phyloP scores from a whole-genome alignment of 352 stramenopile species.

The Achlya hypogyna region DNA sequence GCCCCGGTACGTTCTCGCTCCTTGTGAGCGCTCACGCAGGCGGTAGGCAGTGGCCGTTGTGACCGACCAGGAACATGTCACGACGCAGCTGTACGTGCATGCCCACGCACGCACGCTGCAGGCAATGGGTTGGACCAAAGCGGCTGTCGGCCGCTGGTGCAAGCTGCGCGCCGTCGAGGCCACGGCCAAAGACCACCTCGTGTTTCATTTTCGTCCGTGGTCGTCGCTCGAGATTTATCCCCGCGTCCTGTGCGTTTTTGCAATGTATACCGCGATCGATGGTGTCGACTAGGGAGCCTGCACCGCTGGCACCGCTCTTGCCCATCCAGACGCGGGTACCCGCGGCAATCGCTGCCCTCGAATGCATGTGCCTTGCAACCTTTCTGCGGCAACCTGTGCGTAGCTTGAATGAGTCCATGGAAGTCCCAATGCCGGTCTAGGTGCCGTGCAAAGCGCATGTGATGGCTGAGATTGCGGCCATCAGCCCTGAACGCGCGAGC shows the following conservation, averaged over 20 bases:
- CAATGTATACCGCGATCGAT: neutral
- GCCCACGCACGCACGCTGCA: neutral
- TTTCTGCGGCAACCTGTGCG: neutral
- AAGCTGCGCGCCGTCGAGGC: neutral
- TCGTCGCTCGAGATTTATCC: conserved; percentile 3
- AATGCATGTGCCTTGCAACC: neutral
- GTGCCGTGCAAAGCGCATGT: neutral
- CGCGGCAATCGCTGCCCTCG: neutral
- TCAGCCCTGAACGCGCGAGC: neutral
- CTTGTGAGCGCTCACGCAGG: neutral
- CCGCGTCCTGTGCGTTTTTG: neutral
- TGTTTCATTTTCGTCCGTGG: neutral
- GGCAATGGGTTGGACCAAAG: neutral
- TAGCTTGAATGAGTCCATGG: neutral
- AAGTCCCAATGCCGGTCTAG: neutral
- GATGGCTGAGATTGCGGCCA: neutral
- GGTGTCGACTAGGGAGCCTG: neutral
- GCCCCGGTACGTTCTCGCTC: too few species aligned
- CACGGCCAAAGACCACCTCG: neutral
- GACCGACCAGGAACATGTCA: neutral
- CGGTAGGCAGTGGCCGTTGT: neutral
- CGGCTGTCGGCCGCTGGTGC: neutral
- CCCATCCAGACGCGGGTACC: neutral
- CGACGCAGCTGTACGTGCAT: neutral
- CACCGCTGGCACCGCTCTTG: neutral